Base-by-base conservation (phyloP, 2,329 filamentous ascomycete species). In the Xylariaceae sp. region DNA sequence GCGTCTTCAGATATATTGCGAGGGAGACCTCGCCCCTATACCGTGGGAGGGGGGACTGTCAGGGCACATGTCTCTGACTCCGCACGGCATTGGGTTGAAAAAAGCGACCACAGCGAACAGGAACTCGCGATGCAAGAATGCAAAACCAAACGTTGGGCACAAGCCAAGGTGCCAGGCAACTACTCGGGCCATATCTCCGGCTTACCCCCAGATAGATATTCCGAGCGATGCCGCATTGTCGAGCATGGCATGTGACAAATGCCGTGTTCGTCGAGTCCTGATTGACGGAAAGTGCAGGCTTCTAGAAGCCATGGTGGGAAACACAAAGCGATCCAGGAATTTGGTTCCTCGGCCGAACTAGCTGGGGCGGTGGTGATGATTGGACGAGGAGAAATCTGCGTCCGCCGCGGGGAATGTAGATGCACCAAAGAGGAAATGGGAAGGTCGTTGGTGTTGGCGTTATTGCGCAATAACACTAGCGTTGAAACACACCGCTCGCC, bases 301-400 rank as follows among this genome's bases (percentile, higher is more conserved):
- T 63, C 58, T 59, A 57, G 61, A 63, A 63, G 51, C 54, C 13
- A 37, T 49, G 49, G 56, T 61, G 61, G 56, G 56, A 61, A 57
- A 59, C 61, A 63, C 61, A 61, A 55, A 37, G 42, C 44, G 45
- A 64, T 60, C 62, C 62, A 62, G 59, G 48, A 53, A 59, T 64
- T 56, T 60, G 62, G 62, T 30, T 55, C 58, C 51, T 57, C 54
- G 34, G 51, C 50, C 53, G 2, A 39, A 56, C 56, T 45, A 50
- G 18, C 42, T 30, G 34, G 34, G 17, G 17, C 23, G 23, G n/a
- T 11, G 57, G 39, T 35, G n/a, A 44, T 58, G 45, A 62, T 64
- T 62, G 59, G 62, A 45, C 53, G 13, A 17, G 13, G n/a, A 57
- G n/a, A 49, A 56, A 35, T 57, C 17, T 49, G 9, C 17, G 60